Evolutionary conservation across 2,329 filamentous ascomycete genomes (phyloP).

Genomic region (Immersiporthe knoxdaviesiana): DNA sequence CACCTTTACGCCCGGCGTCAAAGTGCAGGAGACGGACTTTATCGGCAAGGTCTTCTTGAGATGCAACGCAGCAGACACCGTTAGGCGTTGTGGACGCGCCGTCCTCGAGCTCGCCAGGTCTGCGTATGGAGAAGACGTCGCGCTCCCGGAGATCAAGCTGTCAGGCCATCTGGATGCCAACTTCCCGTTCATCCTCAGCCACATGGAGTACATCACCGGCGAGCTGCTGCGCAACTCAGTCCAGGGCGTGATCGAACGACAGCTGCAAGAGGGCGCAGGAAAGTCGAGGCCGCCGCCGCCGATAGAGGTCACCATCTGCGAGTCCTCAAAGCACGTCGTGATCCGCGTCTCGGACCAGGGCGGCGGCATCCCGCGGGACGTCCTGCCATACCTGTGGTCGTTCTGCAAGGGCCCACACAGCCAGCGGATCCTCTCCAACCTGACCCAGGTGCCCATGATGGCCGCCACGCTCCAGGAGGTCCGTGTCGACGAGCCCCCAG

Average conservation of each 20-base stretch:
- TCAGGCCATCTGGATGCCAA: conserved; percentile 85
- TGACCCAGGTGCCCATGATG: conserved; percentile 85
- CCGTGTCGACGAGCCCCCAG: conserved; percentile 47
- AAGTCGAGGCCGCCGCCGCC: conserved; percentile 69
- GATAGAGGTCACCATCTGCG: conserved; percentile 92
- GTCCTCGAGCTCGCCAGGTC: conserved; percentile 74
- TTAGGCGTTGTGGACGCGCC: conserved; percentile 78
- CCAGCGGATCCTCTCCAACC: conserved; percentile 77
- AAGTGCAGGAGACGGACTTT: conserved; percentile 75
- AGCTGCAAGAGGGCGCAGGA: conserved; percentile 45
- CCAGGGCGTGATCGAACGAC: conserved; percentile 83
- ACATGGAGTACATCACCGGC: conserved; percentile 95
- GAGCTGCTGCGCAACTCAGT: conserved; percentile 95
- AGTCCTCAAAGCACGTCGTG: conserved; percentile 92
- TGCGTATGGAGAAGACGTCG: conserved; percentile 71
- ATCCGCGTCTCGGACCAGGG: conserved; percentile 95
- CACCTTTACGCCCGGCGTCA: conserved; percentile 79
- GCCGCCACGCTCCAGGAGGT: conserved; percentile 93
- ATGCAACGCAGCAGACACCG: conserved; percentile 87
- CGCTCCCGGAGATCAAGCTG: conserved; percentile 80
- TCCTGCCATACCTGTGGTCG: conserved; percentile 91
- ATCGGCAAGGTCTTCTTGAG: conserved; percentile 95
- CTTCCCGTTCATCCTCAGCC: conserved; percentile 94
- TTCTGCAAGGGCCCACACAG: conserved; percentile 91
- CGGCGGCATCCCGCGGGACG: conserved; percentile 83